Conservation (phyloP, 2,329 filamentous ascomycete genomes). For the Fusarium musae region DNA sequence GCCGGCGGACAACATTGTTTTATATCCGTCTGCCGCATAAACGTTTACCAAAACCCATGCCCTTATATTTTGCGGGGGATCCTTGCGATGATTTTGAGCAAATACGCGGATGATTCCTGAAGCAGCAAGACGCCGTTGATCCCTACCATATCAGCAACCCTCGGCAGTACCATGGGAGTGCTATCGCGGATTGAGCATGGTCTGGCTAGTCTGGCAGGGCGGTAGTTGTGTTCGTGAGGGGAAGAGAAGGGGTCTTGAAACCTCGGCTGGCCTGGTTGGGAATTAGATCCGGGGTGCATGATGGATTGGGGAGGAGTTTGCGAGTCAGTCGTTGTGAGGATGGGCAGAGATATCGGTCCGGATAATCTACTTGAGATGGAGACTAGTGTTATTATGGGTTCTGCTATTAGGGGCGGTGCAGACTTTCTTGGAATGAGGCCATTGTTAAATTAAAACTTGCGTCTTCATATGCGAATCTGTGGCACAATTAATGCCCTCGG, state of each 20-base stretch:
- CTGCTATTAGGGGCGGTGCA: not conserved
- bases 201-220: not conserved
- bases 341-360: not conserved
- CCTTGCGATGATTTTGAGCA: not conserved
- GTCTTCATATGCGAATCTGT: not conserved
- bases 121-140: conserved; percentile 2
- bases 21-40: conserved; percentile 20
- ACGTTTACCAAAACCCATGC: not conserved
- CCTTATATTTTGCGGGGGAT: not conserved
- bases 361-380: not conserved
- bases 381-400: not conserved
- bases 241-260: conserved; percentile 1
- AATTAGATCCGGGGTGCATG: conserved; percentile 18
- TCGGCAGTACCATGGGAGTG: not conserved
- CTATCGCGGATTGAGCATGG: not conserved
- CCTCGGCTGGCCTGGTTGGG: conserved; percentile 26
- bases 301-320: not conserved
- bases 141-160: not conserved
- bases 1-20: not conserved
- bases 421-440: not conserved
- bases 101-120: not conserved
- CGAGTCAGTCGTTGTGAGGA: not conserved
- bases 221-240: conserved; percentile 17
- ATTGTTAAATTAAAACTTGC: not conserved
- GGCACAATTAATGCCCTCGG: not conserved